Base-by-base conservation (phyloP, 2,329 filamentous ascomycete species). In the Arthrinium puccinioides region DNA sequence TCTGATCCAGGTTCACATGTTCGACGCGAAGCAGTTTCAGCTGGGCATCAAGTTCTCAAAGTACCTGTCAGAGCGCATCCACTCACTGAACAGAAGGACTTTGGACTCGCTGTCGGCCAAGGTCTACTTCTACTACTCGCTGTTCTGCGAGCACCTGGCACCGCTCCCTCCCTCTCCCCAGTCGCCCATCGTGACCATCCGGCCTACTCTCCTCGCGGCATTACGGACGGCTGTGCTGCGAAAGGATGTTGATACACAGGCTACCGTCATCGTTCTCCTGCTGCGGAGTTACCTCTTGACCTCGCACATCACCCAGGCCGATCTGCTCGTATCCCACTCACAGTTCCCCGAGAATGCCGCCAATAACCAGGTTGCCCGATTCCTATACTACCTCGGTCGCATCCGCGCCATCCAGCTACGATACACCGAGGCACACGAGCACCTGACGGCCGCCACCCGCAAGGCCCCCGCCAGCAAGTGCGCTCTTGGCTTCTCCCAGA, bases 281-380 rank as follows among this genome's bases (percentile, higher is more conserved):
- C 82, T 98, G 50, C 87, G 92, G 52, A 98, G 92, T 66, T 98
- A 98, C 62, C 80, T 98, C 47, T 81, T 85, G 33, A 97, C 90
- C 30, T 95, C 92, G 48, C 90, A 97, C 64, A 96, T 98, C 63
- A 84, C 85, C 39, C 92, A 98, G 67, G 92, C 92, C 50, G 92
- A 98, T 63, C 78, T 97, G 26, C 77, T 98, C 40, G 87, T 98
- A 45, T 90, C 87, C 21, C 92, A 98, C 66, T 95, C 92, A 21
- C 83, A 92, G 57, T 97, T 98, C 63, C 92, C 92, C 6, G 76
- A 89, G 45, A 87, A 87, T 54, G 92, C 92, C 5, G 87, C 89
- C 47, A 98, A 96, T 69, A 98, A 96, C 62, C 92, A 98, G 67
- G 89, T 98, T 47, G 94, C 92, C 45, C 82, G 92, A 44, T 98